A percentile compares a stretch with the other conserved stretches of the same genome.
Conservation (phyloP, 805 yeast genomes). For the Hanseniaspora vineae region DNA sequence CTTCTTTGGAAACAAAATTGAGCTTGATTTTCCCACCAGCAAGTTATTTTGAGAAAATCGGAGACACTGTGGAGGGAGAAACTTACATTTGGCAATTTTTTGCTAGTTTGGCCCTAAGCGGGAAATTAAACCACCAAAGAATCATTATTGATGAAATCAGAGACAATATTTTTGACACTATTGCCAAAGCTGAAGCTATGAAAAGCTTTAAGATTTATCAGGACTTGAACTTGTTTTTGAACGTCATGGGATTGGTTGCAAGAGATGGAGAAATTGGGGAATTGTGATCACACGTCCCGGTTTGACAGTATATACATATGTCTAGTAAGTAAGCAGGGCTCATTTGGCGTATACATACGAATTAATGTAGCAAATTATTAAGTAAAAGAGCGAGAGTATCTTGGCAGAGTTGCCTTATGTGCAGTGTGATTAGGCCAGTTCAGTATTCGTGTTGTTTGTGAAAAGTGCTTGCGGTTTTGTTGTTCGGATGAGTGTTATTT, state of each 20-base stretch:
- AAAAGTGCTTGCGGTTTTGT: too few relatives aligned
- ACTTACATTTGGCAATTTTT: slow-evolving; percentile 93
- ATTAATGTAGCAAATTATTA: too few relatives aligned
- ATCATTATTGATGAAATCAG: slow-evolving; percentile 88
- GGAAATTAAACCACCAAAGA: slow-evolving; percentile 82
- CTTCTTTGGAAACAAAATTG: slow-evolving; percentile 64
- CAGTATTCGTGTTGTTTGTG: too few relatives aligned
- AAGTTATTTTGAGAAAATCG: background rate
- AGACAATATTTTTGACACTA: slow-evolving; percentile 82
- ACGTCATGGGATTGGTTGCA: slow-evolving; percentile 93
- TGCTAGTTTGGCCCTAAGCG: slow-evolving; percentile 87
- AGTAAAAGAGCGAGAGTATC: too few relatives aligned
- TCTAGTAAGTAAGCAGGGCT: too few relatives aligned
- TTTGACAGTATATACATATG: too few relatives aligned
- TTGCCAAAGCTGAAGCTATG: slow-evolving; percentile 47
- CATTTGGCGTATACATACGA: too few relatives aligned
- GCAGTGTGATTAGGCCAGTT: too few relatives aligned
- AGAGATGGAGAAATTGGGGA: slow-evolving; percentile 82
- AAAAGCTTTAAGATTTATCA: slow-evolving; percentile 50
- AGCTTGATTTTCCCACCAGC: slow-evolving; percentile 72
- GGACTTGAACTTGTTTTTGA: slow-evolving; percentile 81
- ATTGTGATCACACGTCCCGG: slow-evolving; percentile 20
- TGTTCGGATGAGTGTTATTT: too few relatives aligned
- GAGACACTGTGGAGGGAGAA: slow-evolving; percentile 2
- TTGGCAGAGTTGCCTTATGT: too few relatives aligned